Conservation (phyloP, 148 eudicot genomes). For the Silene latifolia region DNA sequence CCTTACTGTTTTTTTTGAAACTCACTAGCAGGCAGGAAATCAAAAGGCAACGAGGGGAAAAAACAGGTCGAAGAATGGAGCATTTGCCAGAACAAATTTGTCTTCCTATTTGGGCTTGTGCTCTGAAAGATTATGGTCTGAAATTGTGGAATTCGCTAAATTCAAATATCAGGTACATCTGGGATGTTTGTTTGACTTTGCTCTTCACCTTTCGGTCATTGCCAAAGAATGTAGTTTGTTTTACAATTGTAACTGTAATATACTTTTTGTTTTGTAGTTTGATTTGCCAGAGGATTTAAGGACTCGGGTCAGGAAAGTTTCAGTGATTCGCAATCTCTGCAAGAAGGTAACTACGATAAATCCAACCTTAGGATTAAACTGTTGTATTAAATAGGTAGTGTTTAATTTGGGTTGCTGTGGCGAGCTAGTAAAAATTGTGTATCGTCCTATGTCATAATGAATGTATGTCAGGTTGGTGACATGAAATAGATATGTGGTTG, state of each 20-base stretch:
- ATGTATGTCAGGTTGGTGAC: not conserved
- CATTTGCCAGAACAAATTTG: slow-evolving; percentile 35
- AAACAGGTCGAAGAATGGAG: slow-evolving; percentile 45
- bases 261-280: slow-evolving; percentile 47
- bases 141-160: slow-evolving; percentile 72
- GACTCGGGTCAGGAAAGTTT: slow-evolving; percentile 67
- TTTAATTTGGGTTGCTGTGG: no score
- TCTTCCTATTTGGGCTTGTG: slow-evolving; percentile 42
- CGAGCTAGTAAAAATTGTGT: not conserved
- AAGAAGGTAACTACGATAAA: slow-evolving; percentile 57
- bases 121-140: slow-evolving; percentile 82
- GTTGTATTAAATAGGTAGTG: no score
- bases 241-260: slow-evolving; percentile 5
- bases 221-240: no score
- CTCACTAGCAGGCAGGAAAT: slow-evolving; percentile 29
- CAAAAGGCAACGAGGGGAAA: slow-evolving; percentile 57
- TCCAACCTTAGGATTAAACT: not conserved
- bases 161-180: slow-evolving; percentile 79
- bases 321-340: slow-evolving; percentile 88
- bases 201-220: not conserved
- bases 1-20: not conserved
- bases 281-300: slow-evolving; percentile 76
- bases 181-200: not conserved
- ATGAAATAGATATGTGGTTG: not conserved
- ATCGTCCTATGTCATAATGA: not conserved